These are phyloP conservation scores for Austroboletus eburneus DNA, from an alignment of 768 basidiomycete genomes.

Conservation along the genomic window DNA sequence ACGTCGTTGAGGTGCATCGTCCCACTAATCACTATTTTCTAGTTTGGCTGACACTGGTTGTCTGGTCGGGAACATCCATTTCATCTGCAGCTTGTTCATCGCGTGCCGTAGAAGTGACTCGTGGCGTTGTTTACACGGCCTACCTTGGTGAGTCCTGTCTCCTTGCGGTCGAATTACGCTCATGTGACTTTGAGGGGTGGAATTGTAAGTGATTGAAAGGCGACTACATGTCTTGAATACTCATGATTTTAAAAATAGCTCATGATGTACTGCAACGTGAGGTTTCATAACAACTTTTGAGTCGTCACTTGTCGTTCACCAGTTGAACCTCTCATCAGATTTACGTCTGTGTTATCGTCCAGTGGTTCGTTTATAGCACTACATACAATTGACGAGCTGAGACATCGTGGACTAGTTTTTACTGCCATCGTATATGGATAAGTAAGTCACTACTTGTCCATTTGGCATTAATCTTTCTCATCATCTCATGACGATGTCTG, in stretches of 20 bases:
- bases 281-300: not conserved
- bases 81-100: not conserved
- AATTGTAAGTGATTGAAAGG: not conserved
- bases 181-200: slow-evolving; percentile 3
- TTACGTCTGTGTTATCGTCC: too few relatives aligned
- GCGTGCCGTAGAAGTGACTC: slow-evolving; percentile 1
- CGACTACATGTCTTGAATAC: not conserved
- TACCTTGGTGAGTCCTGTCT: slow-evolving; percentile 1
- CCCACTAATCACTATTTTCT: too few relatives aligned
- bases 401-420: too few relatives aligned
- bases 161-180: not conserved
- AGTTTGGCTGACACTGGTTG: slow-evolving; percentile 8
- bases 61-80: not conserved
- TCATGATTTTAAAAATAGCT: not conserved
- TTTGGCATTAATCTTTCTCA: not conserved
- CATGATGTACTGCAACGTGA: not conserved
- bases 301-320: too few relatives aligned
- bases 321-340: too few relatives aligned
- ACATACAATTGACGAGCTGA: too few relatives aligned
- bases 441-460: slow-evolving; percentile 2
- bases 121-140: not conserved
- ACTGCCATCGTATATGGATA: slow-evolving; percentile 13
- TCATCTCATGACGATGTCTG: not conserved
- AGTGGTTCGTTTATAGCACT: too few relatives aligned
- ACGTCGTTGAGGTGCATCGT: too few relatives aligned